Percentiles rank a stretch among this genome's conserved stretches.
These are phyloP conservation scores for Claviceps sp. DNA, from an alignment of 2,329 filamentous ascomycete species.

Conservation along the genomic window DNA sequence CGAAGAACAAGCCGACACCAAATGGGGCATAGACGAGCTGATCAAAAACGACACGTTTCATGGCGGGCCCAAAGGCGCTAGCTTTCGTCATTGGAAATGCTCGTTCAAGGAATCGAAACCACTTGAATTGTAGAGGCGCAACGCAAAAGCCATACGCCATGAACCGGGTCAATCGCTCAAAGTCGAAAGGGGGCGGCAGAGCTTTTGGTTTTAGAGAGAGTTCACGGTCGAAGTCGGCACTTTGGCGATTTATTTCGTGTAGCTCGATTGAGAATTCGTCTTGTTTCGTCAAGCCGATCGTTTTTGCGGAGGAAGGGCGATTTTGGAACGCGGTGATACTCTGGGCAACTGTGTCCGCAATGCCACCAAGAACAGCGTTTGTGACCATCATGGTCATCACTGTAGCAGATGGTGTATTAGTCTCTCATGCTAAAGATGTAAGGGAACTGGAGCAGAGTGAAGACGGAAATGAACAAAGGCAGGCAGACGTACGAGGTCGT, in stretches of 20 bases:
- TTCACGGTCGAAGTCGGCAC: slow-evolving; percentile 50
- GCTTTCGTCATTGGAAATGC: slow-evolving; percentile 76
- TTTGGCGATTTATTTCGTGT: slow-evolving; percentile 72
- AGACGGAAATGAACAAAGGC: not conserved
- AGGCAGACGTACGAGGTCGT: slow-evolving; percentile 54
- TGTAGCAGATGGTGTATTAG: slow-evolving; percentile 18
- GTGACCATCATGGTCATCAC: slow-evolving; percentile 98
- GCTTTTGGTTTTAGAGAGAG: slow-evolving; percentile 48
- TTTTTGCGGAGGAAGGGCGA: slow-evolving; percentile 45
- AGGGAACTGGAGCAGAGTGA: not conserved
- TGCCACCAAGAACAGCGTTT: slow-evolving; percentile 86
- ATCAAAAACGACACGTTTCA: slow-evolving; percentile 86
- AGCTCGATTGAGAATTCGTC: slow-evolving; percentile 78
- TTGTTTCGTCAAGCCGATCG: slow-evolving; percentile 43
- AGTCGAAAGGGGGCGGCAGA: slow-evolving; percentile 78
- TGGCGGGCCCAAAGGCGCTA: slow-evolving; percentile 57
- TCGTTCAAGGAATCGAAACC: slow-evolving; percentile 76
- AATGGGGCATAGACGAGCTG: slow-evolving; percentile 88
- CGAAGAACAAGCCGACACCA: slow-evolving; percentile 80
- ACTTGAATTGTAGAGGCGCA: slow-evolving; percentile 89
- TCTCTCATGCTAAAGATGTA: not conserved
- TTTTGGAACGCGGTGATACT: slow-evolving; percentile 73
- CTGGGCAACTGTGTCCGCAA: slow-evolving; percentile 93
- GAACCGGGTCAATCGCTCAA: slow-evolving; percentile 85
- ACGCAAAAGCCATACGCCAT: slow-evolving; percentile 97